phyloP scores from a whole-genome alignment of 495 filamentous ascomycete species.

The Pseudoneurospora amorphoporcata region DNA sequence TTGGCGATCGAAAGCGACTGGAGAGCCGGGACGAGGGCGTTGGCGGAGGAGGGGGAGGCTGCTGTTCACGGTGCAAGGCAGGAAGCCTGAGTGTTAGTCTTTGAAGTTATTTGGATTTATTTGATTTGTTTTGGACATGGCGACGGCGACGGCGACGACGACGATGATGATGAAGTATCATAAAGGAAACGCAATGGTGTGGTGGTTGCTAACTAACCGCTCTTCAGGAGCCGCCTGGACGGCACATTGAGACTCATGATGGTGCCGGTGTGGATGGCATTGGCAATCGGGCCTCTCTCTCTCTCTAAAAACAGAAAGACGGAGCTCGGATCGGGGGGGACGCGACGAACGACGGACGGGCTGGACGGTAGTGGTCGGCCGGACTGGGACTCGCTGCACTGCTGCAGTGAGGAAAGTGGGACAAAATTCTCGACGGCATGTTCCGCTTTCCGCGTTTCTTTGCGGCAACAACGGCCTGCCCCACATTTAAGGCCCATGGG shows the following conservation, averaged over 20 bases:
- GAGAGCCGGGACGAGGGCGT: conserved; percentile 14
- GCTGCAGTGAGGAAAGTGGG: not conserved
- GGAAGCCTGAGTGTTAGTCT: not conserved
- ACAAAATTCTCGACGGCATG: not conserved
- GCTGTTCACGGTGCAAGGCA: conserved; percentile 6
- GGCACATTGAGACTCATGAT: conserved; percentile 40
- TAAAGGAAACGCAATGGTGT: not conserved
- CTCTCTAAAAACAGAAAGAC: not conserved
- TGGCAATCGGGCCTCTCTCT: conserved; percentile 1
- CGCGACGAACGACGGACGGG: not conserved
- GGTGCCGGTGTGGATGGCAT: conserved; percentile 20
- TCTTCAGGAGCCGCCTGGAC: conserved; percentile 29
- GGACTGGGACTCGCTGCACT: not conserved
- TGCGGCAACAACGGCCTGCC: not conserved
- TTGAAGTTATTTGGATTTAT: not conserved
- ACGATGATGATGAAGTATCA: not conserved
- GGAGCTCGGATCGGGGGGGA: not conserved
- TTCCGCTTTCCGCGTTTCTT: not conserved
- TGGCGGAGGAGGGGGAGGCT: conserved; percentile 2
- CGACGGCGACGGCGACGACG: not conserved
- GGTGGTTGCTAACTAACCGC: conserved; percentile 27
- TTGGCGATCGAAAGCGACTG: conserved; percentile 14
- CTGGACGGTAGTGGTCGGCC: not conserved
- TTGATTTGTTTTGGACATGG: not conserved
- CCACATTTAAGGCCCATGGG: not conserved